A percentile compares a stretch with the other conserved stretches of the same genome.
Conservation (phyloP, 1,284 basidiomycete species). For the Sphaerobolus stellatus region DNA sequence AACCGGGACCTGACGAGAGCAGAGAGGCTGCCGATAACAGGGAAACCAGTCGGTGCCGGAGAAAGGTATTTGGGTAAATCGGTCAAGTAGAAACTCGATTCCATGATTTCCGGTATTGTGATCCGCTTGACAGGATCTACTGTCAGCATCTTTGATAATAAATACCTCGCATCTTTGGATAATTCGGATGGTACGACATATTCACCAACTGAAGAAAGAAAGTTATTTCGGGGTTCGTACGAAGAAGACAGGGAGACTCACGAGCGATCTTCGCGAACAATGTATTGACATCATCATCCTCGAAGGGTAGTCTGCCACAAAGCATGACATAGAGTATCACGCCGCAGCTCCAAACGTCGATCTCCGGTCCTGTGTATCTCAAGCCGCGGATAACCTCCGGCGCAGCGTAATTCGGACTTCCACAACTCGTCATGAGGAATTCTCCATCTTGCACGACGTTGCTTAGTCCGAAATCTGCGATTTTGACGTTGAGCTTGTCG, state of each 20-base stretch:
- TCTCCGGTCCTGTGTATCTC: constrained; percentile 92
- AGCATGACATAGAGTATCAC: constrained; percentile 96
- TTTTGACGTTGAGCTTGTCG: constrained; percentile 86
- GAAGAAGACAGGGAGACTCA: constrained; percentile 43
- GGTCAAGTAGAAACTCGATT: constrained; percentile 84
- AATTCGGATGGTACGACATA: constrained; percentile 83
- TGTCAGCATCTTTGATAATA: constrained; percentile 85
- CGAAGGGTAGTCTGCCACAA: constrained; percentile 88
- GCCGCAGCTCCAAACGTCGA: constrained; percentile 97
- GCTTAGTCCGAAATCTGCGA: constrained; percentile 92
- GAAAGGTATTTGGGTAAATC: constrained; percentile 86
- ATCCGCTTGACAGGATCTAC: constrained; percentile 93
- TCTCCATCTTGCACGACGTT: constrained; percentile 95
- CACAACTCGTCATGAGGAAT: constrained; percentile 92
- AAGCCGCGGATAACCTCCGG: constrained; percentile 94
- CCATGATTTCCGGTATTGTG: constrained; percentile 85
- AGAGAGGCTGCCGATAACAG: constrained; percentile 69
- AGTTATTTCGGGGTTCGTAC: not conserved
- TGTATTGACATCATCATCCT: constrained; percentile 90
- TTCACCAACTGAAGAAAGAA: constrained; percentile 60
- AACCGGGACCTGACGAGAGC: constrained; percentile 66
- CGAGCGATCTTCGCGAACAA: constrained; percentile 92
- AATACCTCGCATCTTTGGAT: constrained; percentile 69
- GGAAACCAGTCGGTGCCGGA: constrained; percentile 78
- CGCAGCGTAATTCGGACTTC: constrained; percentile 94